phyloP scores from a whole-genome alignment of 345 rosid species.

The Citrus hindsii region DNA sequence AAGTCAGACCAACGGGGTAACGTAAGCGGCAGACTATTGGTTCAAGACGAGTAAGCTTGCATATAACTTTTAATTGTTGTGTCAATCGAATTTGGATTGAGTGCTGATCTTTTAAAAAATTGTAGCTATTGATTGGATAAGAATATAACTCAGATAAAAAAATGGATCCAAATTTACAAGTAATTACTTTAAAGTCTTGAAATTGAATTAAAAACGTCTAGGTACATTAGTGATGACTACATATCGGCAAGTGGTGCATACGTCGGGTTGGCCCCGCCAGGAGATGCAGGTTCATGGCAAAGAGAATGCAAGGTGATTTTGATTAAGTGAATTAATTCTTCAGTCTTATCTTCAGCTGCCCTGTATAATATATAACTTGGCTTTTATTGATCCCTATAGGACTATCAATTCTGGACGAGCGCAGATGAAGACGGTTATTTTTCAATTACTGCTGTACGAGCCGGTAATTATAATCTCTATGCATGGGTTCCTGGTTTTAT shows the following conservation, averaged over 20 bases:
- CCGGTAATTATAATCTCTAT: conserved; percentile 61
- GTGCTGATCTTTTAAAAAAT: no score
- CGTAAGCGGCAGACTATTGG: conserved; percentile 45
- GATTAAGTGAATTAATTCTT: background rate
- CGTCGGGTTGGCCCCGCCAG: conserved; percentile 61
- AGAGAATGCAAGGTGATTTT: conserved; percentile 52
- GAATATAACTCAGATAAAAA: no score
- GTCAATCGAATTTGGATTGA: no score
- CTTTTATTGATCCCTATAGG: conserved; percentile 24
- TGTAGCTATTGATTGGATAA: no score
- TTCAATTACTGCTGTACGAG: conserved; percentile 37
- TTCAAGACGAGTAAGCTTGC: conserved; percentile 38
- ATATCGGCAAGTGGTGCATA: conserved; percentile 47
- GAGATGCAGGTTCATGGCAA: conserved; percentile 69
- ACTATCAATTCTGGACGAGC: conserved; percentile 80
- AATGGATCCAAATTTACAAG: no score
- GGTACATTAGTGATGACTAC: conserved; percentile 33
- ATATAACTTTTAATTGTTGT: no score
- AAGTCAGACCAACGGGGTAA: conserved; percentile 41
- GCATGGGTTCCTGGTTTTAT: conserved; percentile 86
- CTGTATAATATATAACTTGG: background rate
- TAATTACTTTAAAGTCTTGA: background rate
- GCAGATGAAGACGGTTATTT: conserved; percentile 63
- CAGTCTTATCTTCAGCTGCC: background rate
- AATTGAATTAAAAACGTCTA: background rate